Evolutionary conservation across 345 rosid genomes (phyloP), one percentile per base, ranked within the genome.

Genomic region (Combretum micranthum): DNA sequence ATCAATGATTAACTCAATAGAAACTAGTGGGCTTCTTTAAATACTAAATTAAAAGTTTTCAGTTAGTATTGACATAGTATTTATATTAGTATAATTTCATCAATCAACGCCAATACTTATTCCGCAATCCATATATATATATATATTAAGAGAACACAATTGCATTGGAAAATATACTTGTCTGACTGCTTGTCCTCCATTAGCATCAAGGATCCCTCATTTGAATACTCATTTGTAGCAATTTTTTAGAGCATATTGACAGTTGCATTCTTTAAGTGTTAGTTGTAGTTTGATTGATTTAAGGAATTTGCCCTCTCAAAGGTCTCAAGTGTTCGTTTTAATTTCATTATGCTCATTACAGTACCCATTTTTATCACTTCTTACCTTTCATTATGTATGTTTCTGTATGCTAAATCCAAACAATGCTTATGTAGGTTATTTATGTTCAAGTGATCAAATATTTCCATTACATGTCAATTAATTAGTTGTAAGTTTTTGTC

Each of bases 401-500:
- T 61, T 67, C 4, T 92, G 83, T 42, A 48, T 71, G 52, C 81
- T 83, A 7, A 88, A 95, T 67, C 90, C 95, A 18, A 84, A 85
- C 80, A 77, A 78, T 19, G 87, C 82, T 1, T 83, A 96, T 1
- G 76, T 83, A 15, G 72, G 65, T 65, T 44, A 78, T 18, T 17
- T 72, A 15, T 59, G 80, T 44, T 84, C 90, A 4, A 66, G 86
- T 73, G 67, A 67, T 69, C 86, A 49, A 50, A 70, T 23, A 17
- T 76, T 57, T 68, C 84, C 83, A 2, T 76, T 88, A 44, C 97
- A 65, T 57, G 77, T 58, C 53, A 88, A 87, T 46, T 89, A 80
- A 64, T 92, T 97, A n/a, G 87, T 85, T 12, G 76, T 93, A 52
- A 92, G 86, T 56, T 81, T 88, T 84, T 95, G 19, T 93, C 98